These are phyloP conservation scores for Paraphaeosphaeria sporulosa DNA, from an alignment of 2,329 filamentous ascomycete species.

Conservation along the genomic window DNA sequence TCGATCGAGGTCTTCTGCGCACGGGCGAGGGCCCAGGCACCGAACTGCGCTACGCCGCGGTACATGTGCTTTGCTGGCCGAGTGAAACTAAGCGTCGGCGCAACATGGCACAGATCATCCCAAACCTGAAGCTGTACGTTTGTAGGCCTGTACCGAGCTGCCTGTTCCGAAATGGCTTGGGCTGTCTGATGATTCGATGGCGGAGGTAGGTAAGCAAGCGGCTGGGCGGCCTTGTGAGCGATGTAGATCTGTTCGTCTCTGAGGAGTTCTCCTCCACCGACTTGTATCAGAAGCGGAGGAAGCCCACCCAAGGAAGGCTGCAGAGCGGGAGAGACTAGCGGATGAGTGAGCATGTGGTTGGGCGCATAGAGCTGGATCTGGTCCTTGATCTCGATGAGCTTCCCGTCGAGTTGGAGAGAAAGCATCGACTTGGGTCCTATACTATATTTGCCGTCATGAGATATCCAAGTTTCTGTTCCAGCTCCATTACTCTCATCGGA, in stretches of 20 bases:
- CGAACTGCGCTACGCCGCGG: conserved; percentile 88
- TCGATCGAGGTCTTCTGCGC: conserved; percentile 83
- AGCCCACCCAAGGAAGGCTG: conserved; percentile 90
- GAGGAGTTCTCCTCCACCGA: conserved; percentile 86
- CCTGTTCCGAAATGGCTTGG: conserved; percentile 68
- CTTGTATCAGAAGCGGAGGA: conserved; percentile 84
- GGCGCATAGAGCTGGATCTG: conserved; percentile 91
- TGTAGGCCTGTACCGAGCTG: conserved; percentile 79
- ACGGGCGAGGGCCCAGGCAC: conserved; percentile 85
- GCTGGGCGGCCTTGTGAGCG: conserved; percentile 92
- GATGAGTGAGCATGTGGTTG: conserved; percentile 85
- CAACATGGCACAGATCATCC: conserved; percentile 94
- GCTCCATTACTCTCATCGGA: neutral
- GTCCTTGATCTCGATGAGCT: conserved; percentile 78
- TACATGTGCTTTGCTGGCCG: conserved; percentile 98
- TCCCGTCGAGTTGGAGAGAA: conserved; percentile 70
- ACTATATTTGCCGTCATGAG: conserved; percentile 47
- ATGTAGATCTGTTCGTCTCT: conserved; percentile 95
- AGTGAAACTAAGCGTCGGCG: conserved; percentile 92
- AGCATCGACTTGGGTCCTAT: conserved; percentile 53
- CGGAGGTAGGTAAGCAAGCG: conserved; percentile 73
- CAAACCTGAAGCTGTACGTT: conserved; percentile 94
- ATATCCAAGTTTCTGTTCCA: conserved; percentile 31
- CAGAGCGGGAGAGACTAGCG: conserved; percentile 86
- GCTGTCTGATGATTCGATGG: conserved; percentile 52